A percentile compares a stretch with the other conserved stretches of the same genome.
These are phyloP conservation scores for Fusarium cicatricum DNA, from an alignment of 2,329 filamentous ascomycete genomes.

Conservation along the genomic window DNA sequence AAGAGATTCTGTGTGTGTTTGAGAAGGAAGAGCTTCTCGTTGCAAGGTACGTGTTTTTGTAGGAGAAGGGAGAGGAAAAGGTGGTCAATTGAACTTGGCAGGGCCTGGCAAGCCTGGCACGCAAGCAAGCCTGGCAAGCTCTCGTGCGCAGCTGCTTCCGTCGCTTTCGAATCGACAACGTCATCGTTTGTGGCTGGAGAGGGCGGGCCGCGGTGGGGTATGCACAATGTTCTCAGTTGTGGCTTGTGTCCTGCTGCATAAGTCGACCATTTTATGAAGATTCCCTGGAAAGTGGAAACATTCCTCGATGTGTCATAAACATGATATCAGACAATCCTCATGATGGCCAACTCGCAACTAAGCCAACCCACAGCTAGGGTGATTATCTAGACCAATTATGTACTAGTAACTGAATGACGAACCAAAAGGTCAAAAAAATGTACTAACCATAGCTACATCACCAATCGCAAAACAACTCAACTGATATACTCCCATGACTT, in stretches of 20 bases:
- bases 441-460: not conserved
- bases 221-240: constrained; percentile 15
- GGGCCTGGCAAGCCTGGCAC: constrained; percentile 10
- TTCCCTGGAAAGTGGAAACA: too few relatives aligned
- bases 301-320: not conserved
- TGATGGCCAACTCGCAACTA: too few relatives aligned
- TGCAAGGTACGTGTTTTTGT: constrained; percentile 32
- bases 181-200: constrained; percentile 47
- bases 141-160: constrained; percentile 33
- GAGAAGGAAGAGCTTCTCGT: not conserved
- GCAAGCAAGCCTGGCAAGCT: constrained; percentile 33
- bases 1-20: not conserved
- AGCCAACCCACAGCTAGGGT: too few relatives aligned
- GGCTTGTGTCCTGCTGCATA: constrained; percentile 15
- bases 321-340: not conserved
- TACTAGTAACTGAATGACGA: too few relatives aligned
- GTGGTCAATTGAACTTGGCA: constrained; percentile 44
- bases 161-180: constrained; percentile 44
- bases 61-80: constrained; percentile 35
- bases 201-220: constrained; percentile 25
- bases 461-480: not conserved
- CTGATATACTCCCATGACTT: constrained; percentile 6
- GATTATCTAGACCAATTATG: too few relatives aligned
- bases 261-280: not conserved
- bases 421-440: not conserved